phyloP scores from a whole-genome alignment of 495 filamentous ascomycete species.

The Venustampulla echinocandica region DNA sequence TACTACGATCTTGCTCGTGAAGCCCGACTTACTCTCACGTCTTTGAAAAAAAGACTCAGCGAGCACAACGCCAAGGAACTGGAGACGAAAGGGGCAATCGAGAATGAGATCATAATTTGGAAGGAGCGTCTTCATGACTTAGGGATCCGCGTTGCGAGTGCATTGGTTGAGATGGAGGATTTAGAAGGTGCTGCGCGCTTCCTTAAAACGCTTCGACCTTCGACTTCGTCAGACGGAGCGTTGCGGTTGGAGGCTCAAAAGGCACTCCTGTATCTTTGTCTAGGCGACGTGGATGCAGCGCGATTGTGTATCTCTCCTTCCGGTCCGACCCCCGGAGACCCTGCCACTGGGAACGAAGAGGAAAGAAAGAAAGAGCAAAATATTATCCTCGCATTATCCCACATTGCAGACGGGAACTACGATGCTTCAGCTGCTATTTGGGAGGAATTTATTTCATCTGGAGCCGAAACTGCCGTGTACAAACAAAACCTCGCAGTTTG shows the following conservation, averaged over 20 bases:
- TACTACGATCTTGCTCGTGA: conserved; percentile 84
- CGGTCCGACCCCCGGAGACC: neutral
- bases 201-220: conserved; percentile 39
- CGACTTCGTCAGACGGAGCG: conserved; percentile 1
- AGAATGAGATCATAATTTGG: conserved; percentile 54
- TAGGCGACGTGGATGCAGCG: conserved; percentile 70
- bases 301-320: conserved; percentile 34
- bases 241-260: conserved; percentile 32
- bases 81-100: conserved; percentile 26
- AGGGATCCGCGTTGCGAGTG: conserved; percentile 68
- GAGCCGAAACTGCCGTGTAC: conserved; percentile 44
- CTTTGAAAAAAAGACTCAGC: conserved; percentile 18
- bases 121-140: conserved; percentile 58
- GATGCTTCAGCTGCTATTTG: conserved; percentile 52
- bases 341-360: no score
- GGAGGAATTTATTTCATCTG: conserved; percentile 41
- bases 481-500: conserved; percentile 76
- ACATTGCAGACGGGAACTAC: conserved; percentile 74
- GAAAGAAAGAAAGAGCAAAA: conserved; percentile 21
- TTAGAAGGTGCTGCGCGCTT: conserved; percentile 64
- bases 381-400: conserved; percentile 55
- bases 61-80: neutral
- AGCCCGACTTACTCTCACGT: conserved; percentile 47
- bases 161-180: conserved; percentile 87
- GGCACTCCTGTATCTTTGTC: conserved; percentile 61